These are phyloP conservation scores for Pichia sp. DNA, from an alignment of 1,139 yeast genomes.

Conservation along the genomic window DNA sequence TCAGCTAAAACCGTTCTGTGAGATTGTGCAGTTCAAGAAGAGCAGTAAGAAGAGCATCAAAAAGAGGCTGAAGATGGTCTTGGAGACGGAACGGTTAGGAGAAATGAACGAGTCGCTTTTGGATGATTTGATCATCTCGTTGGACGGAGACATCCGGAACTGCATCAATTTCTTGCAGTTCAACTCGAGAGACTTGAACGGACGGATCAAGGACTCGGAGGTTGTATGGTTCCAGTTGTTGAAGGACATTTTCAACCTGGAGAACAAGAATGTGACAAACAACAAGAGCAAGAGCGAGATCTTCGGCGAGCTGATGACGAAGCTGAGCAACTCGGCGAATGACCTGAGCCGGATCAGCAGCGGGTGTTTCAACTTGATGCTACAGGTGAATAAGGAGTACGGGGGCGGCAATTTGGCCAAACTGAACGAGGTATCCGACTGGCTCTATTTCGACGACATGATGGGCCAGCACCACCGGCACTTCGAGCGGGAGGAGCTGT, in stretches of 20 bases:
- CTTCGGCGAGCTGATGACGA: constrained; percentile 42
- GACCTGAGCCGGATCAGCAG: constrained; percentile 57
- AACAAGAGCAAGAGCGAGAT: constrained; percentile 45
- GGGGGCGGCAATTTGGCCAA: constrained; percentile 50
- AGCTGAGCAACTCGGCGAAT: constrained; percentile 43
- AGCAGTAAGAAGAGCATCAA: constrained; percentile 50
- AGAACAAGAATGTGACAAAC: constrained; percentile 22
- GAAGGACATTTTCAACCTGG: constrained; percentile 50
- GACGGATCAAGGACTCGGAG: constrained; percentile 45
- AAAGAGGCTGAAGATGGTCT: constrained; percentile 46
- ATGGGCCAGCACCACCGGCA: constrained; percentile 30
- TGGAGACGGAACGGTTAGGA: constrained; percentile 40
- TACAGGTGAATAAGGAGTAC: constrained; percentile 38
- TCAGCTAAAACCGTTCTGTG: constrained; percentile 66
- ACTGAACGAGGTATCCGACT: constrained; percentile 65
- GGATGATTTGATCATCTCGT: constrained; percentile 57
- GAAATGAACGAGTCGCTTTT: constrained; percentile 35
- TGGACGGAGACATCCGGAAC: constrained; percentile 83
- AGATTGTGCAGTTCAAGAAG: constrained; percentile 60
- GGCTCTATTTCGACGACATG: constrained; percentile 68
- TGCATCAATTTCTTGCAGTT: constrained; percentile 84
- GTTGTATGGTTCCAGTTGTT: constrained; percentile 59
- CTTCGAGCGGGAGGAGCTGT: constrained; percentile 44
- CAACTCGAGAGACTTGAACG: constrained; percentile 28
- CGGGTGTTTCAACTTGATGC: constrained; percentile 66